Percentiles rank a stretch among this genome's conserved stretches.
phyloP scores from a whole-genome alignment of 352 stramenopile species.

The Pythium brassicae region DNA sequence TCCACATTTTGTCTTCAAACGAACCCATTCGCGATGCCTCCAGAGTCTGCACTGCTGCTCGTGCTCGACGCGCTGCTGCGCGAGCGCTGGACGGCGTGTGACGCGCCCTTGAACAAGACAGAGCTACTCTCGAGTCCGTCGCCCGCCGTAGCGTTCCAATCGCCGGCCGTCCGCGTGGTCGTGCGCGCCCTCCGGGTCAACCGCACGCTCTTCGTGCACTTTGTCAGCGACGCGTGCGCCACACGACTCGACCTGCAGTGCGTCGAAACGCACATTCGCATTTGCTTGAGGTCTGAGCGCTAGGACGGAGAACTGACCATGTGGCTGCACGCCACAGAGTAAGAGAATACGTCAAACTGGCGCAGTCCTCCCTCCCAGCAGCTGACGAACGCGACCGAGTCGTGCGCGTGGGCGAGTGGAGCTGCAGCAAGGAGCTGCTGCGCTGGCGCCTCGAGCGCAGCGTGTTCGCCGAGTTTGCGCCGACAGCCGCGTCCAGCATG shows the following conservation, averaged over 20 bases:
- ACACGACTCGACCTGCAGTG: constrained; percentile 30
- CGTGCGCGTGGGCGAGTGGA: constrained; percentile 19
- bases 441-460: constrained; percentile 44
- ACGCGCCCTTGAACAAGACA: too few relatives aligned
- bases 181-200: constrained; percentile 31
- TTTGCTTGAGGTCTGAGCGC: not conserved
- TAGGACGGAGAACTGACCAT: not conserved
- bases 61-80: constrained; percentile 34
- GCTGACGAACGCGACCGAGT: constrained; percentile 4
- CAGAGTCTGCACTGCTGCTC: constrained; percentile 13
- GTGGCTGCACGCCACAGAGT: constrained; percentile 17
- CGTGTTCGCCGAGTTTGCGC: constrained; percentile 28
- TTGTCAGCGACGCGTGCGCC: constrained; percentile 24
- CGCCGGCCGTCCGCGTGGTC: constrained; percentile 6
- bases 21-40: too few relatives aligned
- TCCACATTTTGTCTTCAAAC: too few relatives aligned
- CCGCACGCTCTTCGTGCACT: constrained; percentile 41
- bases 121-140: too few relatives aligned
- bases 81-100: constrained; percentile 13
- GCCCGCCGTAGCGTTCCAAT: not conserved
- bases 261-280: constrained; percentile 3
- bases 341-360: constrained; percentile 32
- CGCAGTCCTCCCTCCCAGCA: not conserved
- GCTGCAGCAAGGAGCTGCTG: constrained; percentile 36
- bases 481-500: constrained; percentile 2